Percentiles rank a stretch among this genome's conserved stretches.
Conservation (phyloP, 495 filamentous ascomycete genomes). For the Astrocystis sublimbata region DNA sequence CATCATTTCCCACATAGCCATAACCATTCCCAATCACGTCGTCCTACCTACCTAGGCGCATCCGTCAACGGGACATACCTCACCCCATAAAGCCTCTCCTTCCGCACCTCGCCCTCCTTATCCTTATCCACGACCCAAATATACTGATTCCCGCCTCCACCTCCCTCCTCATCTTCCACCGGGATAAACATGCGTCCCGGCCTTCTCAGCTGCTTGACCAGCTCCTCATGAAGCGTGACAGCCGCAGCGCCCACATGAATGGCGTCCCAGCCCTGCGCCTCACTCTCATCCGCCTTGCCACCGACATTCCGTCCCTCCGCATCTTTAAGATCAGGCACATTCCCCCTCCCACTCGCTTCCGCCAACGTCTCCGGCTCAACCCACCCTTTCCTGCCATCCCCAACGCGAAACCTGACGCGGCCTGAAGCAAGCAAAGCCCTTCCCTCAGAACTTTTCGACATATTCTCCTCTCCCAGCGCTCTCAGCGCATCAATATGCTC, state of each 20-base stretch:
- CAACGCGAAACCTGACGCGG: slow-evolving; percentile 70
- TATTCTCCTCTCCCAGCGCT: slow-evolving; percentile 71
- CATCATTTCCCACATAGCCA: not conserved
- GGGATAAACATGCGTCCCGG: slow-evolving; percentile 89
- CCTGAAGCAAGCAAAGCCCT: slow-evolving; percentile 58
- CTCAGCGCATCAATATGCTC: slow-evolving; percentile 84
- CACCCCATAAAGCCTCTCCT: slow-evolving; percentile 78
- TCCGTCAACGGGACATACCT: slow-evolving; percentile 95
- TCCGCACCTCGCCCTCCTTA: slow-evolving; percentile 69
- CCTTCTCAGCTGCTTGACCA: slow-evolving; percentile 75
- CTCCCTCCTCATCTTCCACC: slow-evolving; percentile 60
- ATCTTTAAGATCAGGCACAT: slow-evolving; percentile 23
- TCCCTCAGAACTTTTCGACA: slow-evolving; percentile 69
- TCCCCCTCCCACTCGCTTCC: slow-evolving; percentile 20
- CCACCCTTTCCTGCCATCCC: slow-evolving; percentile 82
- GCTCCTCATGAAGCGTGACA: slow-evolving; percentile 63
- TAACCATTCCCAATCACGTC: not conserved
- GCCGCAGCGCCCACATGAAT: slow-evolving; percentile 97
- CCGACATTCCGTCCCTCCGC: slow-evolving; percentile 11
- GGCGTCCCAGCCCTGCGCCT: slow-evolving; percentile 68
- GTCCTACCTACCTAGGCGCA: slow-evolving; percentile 35
- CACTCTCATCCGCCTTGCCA: slow-evolving; percentile 36
- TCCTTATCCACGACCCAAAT: slow-evolving; percentile 93
- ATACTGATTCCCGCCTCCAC: slow-evolving; percentile 58
- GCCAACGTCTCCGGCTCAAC: slow-evolving; percentile 39